These are phyloP conservation scores for Camellia sinensis DNA, from an alignment of 148 eudicot species.

Conservation along the genomic window DNA sequence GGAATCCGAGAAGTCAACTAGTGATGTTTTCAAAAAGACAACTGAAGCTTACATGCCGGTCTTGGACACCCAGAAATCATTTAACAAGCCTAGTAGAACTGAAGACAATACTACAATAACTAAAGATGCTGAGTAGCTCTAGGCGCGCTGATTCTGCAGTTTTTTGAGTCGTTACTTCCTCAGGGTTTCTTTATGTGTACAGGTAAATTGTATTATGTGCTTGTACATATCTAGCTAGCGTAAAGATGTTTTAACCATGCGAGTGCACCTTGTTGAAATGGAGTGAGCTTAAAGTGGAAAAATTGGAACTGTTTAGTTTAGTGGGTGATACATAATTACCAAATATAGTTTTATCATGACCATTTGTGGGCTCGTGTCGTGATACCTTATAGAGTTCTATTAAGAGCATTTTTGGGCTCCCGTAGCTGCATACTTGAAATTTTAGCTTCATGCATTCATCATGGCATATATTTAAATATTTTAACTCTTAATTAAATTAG, in stretches of 20 bases:
- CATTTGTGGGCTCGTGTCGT: too few relatives aligned
- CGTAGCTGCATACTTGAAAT: too few relatives aligned
- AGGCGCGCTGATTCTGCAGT: neutral
- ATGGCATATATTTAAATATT: too few relatives aligned
- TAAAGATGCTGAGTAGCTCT: slow-evolving; percentile 20
- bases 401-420: too few relatives aligned
- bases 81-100: slow-evolving; percentile 43
- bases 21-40: slow-evolving; percentile 43
- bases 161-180: neutral
- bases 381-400: too few relatives aligned
- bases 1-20: slow-evolving; percentile 44
- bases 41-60: slow-evolving; percentile 49
- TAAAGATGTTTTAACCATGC: neutral
- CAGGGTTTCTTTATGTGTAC: neutral
- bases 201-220: neutral
- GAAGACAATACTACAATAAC: slow-evolving; percentile 23
- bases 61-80: slow-evolving; percentile 60
- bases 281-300: too few relatives aligned
- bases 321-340: too few relatives aligned
- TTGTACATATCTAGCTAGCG: neutral
- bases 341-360: too few relatives aligned
- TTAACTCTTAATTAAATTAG: too few relatives aligned
- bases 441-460: too few relatives aligned
- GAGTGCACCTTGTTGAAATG: too few relatives aligned
- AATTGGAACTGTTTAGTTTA: too few relatives aligned